Evolutionary conservation across 2,329 filamentous ascomycete species (phyloP).

Genomic region (Ophiocordyceps camponoti-rufipedis): DNA sequence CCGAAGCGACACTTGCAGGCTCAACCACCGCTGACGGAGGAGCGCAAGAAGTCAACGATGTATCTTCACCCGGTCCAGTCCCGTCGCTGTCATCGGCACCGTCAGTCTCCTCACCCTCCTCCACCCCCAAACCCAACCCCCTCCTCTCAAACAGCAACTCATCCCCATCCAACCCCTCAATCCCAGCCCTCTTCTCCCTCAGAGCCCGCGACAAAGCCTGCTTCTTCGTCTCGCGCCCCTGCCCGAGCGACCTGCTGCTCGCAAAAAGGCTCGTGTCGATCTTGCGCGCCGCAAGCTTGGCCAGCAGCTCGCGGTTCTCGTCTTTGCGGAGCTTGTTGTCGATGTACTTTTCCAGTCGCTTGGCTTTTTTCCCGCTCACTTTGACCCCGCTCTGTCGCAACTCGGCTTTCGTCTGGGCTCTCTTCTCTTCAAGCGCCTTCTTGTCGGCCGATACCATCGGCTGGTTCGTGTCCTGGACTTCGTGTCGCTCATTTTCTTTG

Average conservation of each 20-base stretch:
- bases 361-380: slow-evolving; percentile 46
- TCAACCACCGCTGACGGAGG: slow-evolving; percentile 1
- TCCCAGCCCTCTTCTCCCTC: slow-evolving; percentile 45
- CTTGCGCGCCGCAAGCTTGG: slow-evolving; percentile 61
- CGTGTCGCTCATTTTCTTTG: slow-evolving; percentile 20
- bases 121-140: slow-evolving; percentile 13
- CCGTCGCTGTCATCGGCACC: slow-evolving; percentile 5
- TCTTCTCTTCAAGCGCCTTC: slow-evolving; percentile 33
- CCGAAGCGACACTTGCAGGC: not conserved
- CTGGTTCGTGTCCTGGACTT: slow-evolving; percentile 19
- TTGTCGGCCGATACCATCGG: slow-evolving; percentile 22
- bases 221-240: slow-evolving; percentile 50
- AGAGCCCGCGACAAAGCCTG: slow-evolving; percentile 47
- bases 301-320: slow-evolving; percentile 68
- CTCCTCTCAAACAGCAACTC: slow-evolving; percentile 30
- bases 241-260: slow-evolving; percentile 62
- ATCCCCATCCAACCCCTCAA: slow-evolving; percentile 27
- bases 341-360: slow-evolving; percentile 50
- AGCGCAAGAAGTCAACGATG: slow-evolving; percentile 1
- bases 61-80: not conserved
- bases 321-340: slow-evolving; percentile 91
- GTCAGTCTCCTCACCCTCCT: slow-evolving; percentile 7
- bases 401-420: slow-evolving; percentile 34
- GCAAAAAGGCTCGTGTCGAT: slow-evolving; percentile 68
- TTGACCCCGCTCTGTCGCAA: slow-evolving; percentile 31